Conservation (phyloP, 2,329 filamentous ascomycete species). For the Clarireedia hainanense region DNA sequence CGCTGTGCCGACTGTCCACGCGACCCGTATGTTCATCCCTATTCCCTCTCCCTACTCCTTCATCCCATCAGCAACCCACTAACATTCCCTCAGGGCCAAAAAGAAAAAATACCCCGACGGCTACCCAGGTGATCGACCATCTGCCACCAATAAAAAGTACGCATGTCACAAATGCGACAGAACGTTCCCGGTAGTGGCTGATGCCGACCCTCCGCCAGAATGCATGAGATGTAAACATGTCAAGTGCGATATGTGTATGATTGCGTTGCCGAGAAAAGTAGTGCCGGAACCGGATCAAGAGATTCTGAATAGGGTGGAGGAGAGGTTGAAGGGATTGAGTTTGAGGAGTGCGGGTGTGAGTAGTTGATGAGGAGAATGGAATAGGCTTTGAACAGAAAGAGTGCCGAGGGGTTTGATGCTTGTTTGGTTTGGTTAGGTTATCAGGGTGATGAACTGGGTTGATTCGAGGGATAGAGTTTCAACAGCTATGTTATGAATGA, state of each 20-base stretch:
- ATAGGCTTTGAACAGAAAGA: neutral
- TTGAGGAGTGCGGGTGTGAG: neutral
- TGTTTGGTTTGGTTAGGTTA: no score
- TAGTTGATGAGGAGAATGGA: neutral
- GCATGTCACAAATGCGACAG: slow-evolving; percentile 57
- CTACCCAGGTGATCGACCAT: slow-evolving; percentile 53
- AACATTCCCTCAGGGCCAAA: slow-evolving; percentile 43
- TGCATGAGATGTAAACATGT: slow-evolving; percentile 55
- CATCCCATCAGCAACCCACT: neutral
- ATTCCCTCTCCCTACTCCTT: neutral
- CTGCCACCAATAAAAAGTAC: slow-evolving; percentile 32
- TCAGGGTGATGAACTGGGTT: no score
- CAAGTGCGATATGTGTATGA: slow-evolving; percentile 51
- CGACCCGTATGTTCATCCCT: slow-evolving; percentile 55
- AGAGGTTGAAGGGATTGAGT: slow-evolving; percentile 37
- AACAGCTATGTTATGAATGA: neutral
- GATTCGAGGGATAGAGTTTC: no score
- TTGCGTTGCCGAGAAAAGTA: slow-evolving; percentile 39
- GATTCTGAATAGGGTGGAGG: slow-evolving; percentile 48
- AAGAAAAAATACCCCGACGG: slow-evolving; percentile 61
- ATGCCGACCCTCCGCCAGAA: slow-evolving; percentile 28
- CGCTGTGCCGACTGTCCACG: slow-evolving; percentile 76
- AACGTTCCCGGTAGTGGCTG: slow-evolving; percentile 38
- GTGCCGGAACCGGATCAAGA: slow-evolving; percentile 56
- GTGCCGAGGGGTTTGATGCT: no score